phyloP scores from a whole-genome alignment of 495 filamentous ascomycete genomes.

The Oleoguttula mirabilis region DNA sequence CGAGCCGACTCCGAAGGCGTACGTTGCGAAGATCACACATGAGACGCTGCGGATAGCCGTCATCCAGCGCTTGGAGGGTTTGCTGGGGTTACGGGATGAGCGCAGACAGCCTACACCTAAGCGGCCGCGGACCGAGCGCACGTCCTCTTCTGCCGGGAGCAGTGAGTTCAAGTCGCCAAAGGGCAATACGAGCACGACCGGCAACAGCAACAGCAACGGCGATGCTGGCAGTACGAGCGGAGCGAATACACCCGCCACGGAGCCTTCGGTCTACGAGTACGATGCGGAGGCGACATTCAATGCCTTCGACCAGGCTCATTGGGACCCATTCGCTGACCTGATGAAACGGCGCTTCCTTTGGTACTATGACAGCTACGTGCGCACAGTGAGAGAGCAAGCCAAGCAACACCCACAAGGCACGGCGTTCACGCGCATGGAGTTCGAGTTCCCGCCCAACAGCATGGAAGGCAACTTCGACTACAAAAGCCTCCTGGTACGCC shows the following conservation, averaged over 20 bases:
- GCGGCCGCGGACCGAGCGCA: not conserved
- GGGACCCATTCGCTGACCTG: constrained; percentile 77
- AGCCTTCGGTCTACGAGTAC: constrained; percentile 24
- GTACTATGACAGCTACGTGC: constrained; percentile 83
- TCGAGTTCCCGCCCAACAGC: constrained; percentile 62
- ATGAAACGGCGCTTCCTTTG: constrained; percentile 89
- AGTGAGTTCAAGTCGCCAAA: not conserved
- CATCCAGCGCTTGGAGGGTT: constrained; percentile 71
- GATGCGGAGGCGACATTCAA: constrained; percentile 31
- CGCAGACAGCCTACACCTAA: not conserved
- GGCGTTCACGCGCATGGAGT: constrained; percentile 66
- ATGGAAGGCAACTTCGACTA: constrained; percentile 91
- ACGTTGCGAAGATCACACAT: constrained; percentile 87
- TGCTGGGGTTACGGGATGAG: constrained; percentile 46
- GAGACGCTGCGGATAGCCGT: constrained; percentile 81
- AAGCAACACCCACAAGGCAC: constrained; percentile 21
- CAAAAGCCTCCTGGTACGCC: constrained; percentile 52
- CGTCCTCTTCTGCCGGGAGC: not conserved
- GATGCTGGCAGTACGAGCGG: not conserved
- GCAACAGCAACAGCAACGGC: not conserved
- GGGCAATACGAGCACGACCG: not conserved
- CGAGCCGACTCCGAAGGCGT: constrained; percentile 59
- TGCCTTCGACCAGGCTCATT: constrained; percentile 22
- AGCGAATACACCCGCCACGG: constrained; percentile 5
- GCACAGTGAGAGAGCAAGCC: constrained; percentile 51